These are phyloP conservation scores for Nakazawaea wickerhamii DNA, from an alignment of 805 yeast genomes.

Conservation along the genomic window DNA sequence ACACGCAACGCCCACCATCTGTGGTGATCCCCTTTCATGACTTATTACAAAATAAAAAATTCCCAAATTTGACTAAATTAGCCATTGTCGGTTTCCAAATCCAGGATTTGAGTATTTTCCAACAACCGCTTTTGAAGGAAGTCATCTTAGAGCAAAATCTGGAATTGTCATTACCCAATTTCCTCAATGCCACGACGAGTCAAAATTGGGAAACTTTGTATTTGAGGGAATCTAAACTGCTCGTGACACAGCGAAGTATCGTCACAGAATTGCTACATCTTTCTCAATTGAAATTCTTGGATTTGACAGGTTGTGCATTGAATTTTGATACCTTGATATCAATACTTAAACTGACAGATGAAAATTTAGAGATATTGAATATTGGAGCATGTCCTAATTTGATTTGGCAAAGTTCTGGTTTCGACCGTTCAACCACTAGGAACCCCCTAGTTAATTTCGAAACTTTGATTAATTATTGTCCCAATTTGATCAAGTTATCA, in stretches of 20 bases:
- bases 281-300: constrained; percentile 2
- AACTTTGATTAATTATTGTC: constrained; percentile 3
- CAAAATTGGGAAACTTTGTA: constrained; percentile 4
- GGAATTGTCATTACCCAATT: constrained; percentile 1
- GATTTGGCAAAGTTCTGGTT: constrained; percentile 5
- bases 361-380: not conserved
- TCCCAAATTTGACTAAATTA: constrained; percentile 2
- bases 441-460: constrained; percentile 1
- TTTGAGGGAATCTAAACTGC: constrained; percentile 4
- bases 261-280: not conserved
- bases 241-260: too few species aligned
- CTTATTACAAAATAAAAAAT: not conserved
- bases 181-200: not conserved
- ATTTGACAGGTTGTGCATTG: constrained; percentile 6
- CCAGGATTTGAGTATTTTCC: not conserved
- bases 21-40: not conserved
- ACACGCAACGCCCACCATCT: not conserved
- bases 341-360: constrained; percentile 2
- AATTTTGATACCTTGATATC: not conserved
- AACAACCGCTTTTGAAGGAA: not conserved
- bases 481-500: constrained; percentile 2
- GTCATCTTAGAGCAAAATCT: constrained; percentile 2
- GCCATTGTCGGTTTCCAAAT: constrained; percentile 5
- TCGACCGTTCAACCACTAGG: not conserved
- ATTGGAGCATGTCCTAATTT: constrained; percentile 11